A percentile compares a stretch with the other conserved stretches of the same genome.
These are phyloP conservation scores for Drechslerella coelobrocha DNA, from an alignment of 2,329 filamentous ascomycete species.

Conservation along the genomic window DNA sequence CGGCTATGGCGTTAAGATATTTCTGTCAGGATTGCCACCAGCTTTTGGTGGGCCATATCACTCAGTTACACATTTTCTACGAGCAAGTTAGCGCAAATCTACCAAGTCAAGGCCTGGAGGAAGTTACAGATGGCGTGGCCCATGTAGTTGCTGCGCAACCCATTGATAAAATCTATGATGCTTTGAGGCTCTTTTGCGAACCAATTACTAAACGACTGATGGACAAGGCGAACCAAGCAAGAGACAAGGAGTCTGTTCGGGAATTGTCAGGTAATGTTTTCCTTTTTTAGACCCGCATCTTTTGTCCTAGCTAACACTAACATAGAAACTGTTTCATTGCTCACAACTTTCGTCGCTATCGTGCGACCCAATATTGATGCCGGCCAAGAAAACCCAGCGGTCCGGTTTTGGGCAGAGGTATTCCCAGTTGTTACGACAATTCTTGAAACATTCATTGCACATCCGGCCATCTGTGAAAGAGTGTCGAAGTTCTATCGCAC, in stretches of 20 bases:
- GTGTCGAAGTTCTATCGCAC: constrained; percentile 95
- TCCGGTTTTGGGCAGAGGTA: constrained; percentile 95
- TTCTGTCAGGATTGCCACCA: constrained; percentile 95
- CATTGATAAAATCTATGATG: constrained; percentile 76
- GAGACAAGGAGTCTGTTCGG: constrained; percentile 80
- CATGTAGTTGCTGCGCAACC: constrained; percentile 89
- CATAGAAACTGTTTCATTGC: constrained; percentile 83
- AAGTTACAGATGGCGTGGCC: constrained; percentile 94
- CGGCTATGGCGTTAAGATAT: constrained; percentile 93
- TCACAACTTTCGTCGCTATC: constrained; percentile 85
- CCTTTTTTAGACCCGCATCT: neutral
- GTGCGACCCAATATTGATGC: constrained; percentile 76
- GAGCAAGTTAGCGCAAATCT: constrained; percentile 85
- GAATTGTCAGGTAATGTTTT: constrained; percentile 74
- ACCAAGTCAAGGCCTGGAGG: constrained; percentile 85
- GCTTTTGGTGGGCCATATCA: constrained; percentile 80
- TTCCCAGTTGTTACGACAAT: constrained; percentile 87
- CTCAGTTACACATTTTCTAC: constrained; percentile 90
- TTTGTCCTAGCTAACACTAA: constrained; percentile 39
- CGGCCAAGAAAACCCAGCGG: constrained; percentile 80
- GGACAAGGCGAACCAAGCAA: constrained; percentile 82
- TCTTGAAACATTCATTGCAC: constrained; percentile 83
- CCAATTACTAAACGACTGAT: constrained; percentile 86
- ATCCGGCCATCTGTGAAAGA: constrained; percentile 87
- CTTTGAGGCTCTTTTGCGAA: constrained; percentile 91